Evolutionary conservation across 1,284 basidiomycete species (phyloP).

Genomic region (Rhodotorula sp.): DNA sequence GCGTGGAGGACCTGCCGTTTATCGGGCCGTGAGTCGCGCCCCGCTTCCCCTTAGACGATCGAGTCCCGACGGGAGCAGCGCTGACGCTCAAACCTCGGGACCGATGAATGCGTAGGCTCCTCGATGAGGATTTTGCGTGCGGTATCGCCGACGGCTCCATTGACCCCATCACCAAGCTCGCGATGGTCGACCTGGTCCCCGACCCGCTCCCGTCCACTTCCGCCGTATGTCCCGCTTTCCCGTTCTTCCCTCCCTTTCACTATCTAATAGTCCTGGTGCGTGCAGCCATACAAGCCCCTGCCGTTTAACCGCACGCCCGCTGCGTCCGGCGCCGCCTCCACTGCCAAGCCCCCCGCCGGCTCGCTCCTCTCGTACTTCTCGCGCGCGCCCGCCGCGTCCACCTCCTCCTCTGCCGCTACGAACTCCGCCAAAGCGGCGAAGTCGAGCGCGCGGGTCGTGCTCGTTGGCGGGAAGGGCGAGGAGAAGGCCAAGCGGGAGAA

Average conservation of each 20-base stretch:
- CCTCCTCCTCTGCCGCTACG: neutral
- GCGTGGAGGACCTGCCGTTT: conserved; percentile 53
- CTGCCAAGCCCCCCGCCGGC: conserved; percentile 1
- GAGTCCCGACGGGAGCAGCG: neutral
- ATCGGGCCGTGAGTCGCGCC: conserved; percentile 32
- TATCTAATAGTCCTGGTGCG: neutral
- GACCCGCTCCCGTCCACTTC: conserved; percentile 6
- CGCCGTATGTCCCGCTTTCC: neutral
- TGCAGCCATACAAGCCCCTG: conserved; percentile 4
- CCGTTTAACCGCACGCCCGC: conserved; percentile 15
- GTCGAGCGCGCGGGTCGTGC: neutral
- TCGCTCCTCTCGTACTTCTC: conserved; percentile 36
- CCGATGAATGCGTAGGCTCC: neutral
- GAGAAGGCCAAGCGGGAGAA: conserved; percentile 33
- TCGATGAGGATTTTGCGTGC: conserved; percentile 25
- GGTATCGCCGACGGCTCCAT: conserved; percentile 36
- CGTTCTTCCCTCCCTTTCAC: too few relatives aligned
- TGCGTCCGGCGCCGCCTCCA: neutral
- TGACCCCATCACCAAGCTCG: conserved; percentile 33
- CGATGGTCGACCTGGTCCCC: conserved; percentile 37
- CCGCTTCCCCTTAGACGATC: neutral
- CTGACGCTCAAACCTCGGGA: neutral
- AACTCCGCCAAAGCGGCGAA: conserved; percentile 23
- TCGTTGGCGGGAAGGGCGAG: conserved; percentile 9
- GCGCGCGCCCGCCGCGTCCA: conserved; percentile 4